Base-by-base conservation (phyloP, 306 rosid genomes). In the Begonia loranthoides region DNA sequence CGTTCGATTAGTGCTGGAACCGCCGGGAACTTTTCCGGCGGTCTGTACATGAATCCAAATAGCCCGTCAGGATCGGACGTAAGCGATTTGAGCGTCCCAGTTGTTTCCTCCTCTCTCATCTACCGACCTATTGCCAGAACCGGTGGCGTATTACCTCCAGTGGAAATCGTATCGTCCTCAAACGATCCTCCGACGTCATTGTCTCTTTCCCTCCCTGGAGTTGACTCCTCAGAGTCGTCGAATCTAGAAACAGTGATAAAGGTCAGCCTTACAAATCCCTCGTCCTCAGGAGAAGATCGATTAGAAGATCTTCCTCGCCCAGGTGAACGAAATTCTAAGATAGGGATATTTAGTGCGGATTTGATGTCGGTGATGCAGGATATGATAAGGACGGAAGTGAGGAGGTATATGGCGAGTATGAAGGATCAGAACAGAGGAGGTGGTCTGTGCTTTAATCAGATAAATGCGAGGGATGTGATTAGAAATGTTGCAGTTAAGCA, bases 341-440 rank as follows among this genome's bases (percentile, higher is more conserved):
- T 57, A 0, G 87, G 54, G 19, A 64, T 70, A 2, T 72, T 79
- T 33, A 70, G 73, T n/a, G 61, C 61, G 10, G 95, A 82, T 68
- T 64, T 90, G 49, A 21, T 90, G 62, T 64, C 49, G 33, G 94
- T 82, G 79, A 80, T 90, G 90, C 95, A 90, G 63, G 95, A 81
- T 15, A 90, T 90, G 99, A 85, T 90, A 62, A 76, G 65, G 65
- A 74, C 56, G 33, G 99, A 90, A 66, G 99, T 90, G 80, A 76
- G 86, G 63, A 90, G 51, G 58, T 90, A 90, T 56, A 86, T 90
- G 90, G 72, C 56, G 38, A 82, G 89, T 12, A 39, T 84, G 67
- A 36, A 46, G 48, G 87, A 76, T 66, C 75, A 72, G 66, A 81
- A 11, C 8, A 41, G 16, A 8, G 43, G 44, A 4, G 50, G 64